Evolutionary conservation across 83 land plant species (phyloP), one percentile per base, ranked within the genome.

Genomic region (Picea abies): DNA sequence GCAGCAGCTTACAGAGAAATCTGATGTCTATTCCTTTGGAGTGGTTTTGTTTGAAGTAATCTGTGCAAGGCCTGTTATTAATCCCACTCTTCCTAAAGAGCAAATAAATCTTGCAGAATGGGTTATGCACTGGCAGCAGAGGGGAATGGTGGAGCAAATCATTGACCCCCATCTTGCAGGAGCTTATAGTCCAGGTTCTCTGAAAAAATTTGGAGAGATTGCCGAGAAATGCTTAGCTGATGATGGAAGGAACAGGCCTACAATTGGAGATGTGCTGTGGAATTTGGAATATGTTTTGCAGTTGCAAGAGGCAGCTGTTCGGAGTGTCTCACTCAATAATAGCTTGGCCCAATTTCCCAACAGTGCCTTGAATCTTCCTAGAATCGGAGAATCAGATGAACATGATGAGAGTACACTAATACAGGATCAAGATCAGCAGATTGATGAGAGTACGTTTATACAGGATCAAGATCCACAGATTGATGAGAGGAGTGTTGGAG

Each of bases 1-100:
- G 80, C 90, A 86, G 4, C 82, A 88, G 11, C 56, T 88, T 62
- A 88, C 90, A 19, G 85, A 86, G 44, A 88, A 87, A 72, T 87
- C 89, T 20, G 89, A 87, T 82, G 89, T 87, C 11, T 87, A 87
- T 62, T 84, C 86, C 1, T 87, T 87, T 72, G 89, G 89, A 44
- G 89, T 87, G 7, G 86, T 87, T 11, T 49, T 87, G 44, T 71
- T 88, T 9, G 90, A 88, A 47, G 83, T 83, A 2, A n/a, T 88
- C 15, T 88, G 90, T 76, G 90, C 85, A 3, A 85, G 87, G 58
- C 88, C 90, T 35, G 88, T 80, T 20, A 88, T 88, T 14, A 83
- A 88, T 67, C 88, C 88, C 3, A 47, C 85, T 5, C 85, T 82
- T 16, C 80, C 90, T 14, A 83, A 63, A 19, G 88, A 85, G 19